A percentile compares a stretch with the other conserved stretches of the same genome.
These are phyloP conservation scores for Candida vaughaniae DNA, from an alignment of 805 yeast species.

Conservation along the genomic window DNA sequence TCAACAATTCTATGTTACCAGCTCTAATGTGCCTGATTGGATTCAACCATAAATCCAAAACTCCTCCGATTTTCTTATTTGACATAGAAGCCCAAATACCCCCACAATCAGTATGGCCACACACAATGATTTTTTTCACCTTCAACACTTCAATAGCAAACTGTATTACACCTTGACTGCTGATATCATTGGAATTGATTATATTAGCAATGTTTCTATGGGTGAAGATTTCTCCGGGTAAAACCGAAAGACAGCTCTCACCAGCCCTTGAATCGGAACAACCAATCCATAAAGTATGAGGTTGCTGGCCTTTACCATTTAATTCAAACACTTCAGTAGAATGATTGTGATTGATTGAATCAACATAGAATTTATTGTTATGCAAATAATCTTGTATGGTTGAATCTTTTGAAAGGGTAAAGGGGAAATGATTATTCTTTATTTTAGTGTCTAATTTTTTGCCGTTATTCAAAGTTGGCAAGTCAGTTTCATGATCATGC, in stretches of 20 bases:
- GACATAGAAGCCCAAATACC: slow-evolving; percentile 82
- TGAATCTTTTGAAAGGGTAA: slow-evolving; percentile 48
- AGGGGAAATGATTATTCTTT: slow-evolving; percentile 33
- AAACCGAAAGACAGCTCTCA: slow-evolving; percentile 70
- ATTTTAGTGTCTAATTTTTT: slow-evolving; percentile 5
- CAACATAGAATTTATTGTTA: slow-evolving; percentile 48
- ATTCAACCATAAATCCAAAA: slow-evolving; percentile 69
- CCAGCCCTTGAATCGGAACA: slow-evolving; percentile 91
- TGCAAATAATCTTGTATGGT: slow-evolving; percentile 47
- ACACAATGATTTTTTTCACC: slow-evolving; percentile 76
- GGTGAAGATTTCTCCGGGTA: slow-evolving; percentile 90
- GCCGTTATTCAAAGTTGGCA: slow-evolving; percentile 11
- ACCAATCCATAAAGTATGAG: slow-evolving; percentile 92
- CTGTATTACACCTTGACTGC: slow-evolving; percentile 77
- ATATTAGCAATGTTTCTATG: slow-evolving; percentile 87
- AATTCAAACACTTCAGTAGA: slow-evolving; percentile 55
- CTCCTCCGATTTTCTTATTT: slow-evolving; percentile 62
- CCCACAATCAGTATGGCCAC: slow-evolving; percentile 96
- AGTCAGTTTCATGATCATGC: slow-evolving; percentile 37
- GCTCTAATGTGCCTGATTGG: slow-evolving; percentile 70
- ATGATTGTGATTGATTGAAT: slow-evolving; percentile 46
- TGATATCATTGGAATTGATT: slow-evolving; percentile 66
- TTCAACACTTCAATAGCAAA: slow-evolving; percentile 83
- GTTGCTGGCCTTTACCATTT: slow-evolving; percentile 83
- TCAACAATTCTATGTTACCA: slow-evolving; percentile 51